These are phyloP conservation scores for Coniella lustricola DNA, from an alignment of 2,329 filamentous ascomycete genomes.

Conservation along the genomic window DNA sequence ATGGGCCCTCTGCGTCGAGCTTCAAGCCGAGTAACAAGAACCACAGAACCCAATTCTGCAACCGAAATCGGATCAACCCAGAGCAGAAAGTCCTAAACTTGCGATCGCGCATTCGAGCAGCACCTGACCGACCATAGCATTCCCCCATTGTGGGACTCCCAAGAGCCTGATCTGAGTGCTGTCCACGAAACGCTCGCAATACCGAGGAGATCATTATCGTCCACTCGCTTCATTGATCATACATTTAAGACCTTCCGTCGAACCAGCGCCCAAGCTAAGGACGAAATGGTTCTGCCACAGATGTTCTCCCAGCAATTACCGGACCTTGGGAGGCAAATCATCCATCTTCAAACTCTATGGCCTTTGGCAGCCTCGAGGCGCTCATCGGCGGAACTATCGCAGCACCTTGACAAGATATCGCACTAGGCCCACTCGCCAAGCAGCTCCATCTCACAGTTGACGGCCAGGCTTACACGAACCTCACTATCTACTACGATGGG, in stretches of 20 bases:
- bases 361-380: constrained; percentile 29
- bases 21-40: constrained; percentile 9
- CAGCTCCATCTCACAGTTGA: constrained; percentile 21
- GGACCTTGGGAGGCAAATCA: constrained; percentile 20
- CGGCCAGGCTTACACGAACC: constrained; percentile 32
- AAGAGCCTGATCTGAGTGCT: constrained; percentile 27
- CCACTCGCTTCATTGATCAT: constrained; percentile 26
- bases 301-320: constrained; percentile 27
- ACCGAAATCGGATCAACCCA: constrained; percentile 12
- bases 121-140: constrained; percentile 29
- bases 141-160: constrained; percentile 22
- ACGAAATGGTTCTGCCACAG: constrained; percentile 28
- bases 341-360: constrained; percentile 21
- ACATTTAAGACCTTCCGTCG: constrained; percentile 24
- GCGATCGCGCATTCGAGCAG: constrained; percentile 30
- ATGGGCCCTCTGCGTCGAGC: constrained; percentile 16
- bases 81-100: constrained; percentile 23
- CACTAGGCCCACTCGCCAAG: constrained; percentile 23
- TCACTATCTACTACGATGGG: constrained; percentile 31
- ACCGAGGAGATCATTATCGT: constrained; percentile 28
- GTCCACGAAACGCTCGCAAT: constrained; percentile 22
- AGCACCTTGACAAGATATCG: constrained; percentile 26
- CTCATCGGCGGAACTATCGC: constrained; percentile 27
- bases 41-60: constrained; percentile 17
- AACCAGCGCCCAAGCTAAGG: constrained; percentile 23